Percentiles rank a stretch among this genome's conserved stretches.
Evolutionary conservation across 2,329 filamentous ascomycete species (phyloP).

Genomic region (Claviceps pazoutovae): DNA sequence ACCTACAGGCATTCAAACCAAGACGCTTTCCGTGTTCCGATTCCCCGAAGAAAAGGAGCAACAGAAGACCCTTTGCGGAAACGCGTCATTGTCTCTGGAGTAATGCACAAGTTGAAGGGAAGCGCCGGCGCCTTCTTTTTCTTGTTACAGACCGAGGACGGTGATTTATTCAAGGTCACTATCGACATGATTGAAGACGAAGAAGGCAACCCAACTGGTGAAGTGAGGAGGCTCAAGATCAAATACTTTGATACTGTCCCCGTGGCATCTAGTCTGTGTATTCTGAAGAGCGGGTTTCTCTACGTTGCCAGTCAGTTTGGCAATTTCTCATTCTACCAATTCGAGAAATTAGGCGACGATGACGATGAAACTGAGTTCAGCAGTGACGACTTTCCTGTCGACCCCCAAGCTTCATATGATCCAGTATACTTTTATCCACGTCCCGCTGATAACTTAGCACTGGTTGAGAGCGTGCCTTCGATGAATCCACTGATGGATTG

Average conservation of each 20-base stretch:
- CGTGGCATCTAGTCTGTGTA: constrained; percentile 72
- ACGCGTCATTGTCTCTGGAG: constrained; percentile 71
- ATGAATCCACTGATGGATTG: constrained; percentile 87
- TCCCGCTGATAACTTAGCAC: constrained; percentile 63
- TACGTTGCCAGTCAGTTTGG: constrained; percentile 88
- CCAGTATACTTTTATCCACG: constrained; percentile 79
- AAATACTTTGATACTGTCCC: constrained; percentile 98
- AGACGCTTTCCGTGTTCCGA: constrained; percentile 73
- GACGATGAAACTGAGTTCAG: constrained; percentile 77
- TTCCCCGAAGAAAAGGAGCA: constrained; percentile 73
- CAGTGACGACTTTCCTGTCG: constrained; percentile 69
- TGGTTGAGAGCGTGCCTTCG: constrained; percentile 73
- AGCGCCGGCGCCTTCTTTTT: constrained; percentile 86
- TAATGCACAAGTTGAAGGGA: constrained; percentile 92
- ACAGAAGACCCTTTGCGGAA: constrained; percentile 90
- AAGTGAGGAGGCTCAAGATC: constrained; percentile 74
- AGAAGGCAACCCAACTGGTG: constrained; percentile 62
- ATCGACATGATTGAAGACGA: constrained; percentile 81
- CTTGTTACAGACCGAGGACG: constrained; percentile 87
- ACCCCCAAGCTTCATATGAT: constrained; percentile 56
- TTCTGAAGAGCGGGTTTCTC: constrained; percentile 89
- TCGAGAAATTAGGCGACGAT: constrained; percentile 92
- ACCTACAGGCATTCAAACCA: constrained; percentile 97
- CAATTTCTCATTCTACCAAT: constrained; percentile 90
- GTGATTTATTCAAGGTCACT: constrained; percentile 94